These are phyloP conservation scores for Globisporangium middletonii DNA, from an alignment of 352 stramenopile species.

Conservation along the genomic window DNA sequence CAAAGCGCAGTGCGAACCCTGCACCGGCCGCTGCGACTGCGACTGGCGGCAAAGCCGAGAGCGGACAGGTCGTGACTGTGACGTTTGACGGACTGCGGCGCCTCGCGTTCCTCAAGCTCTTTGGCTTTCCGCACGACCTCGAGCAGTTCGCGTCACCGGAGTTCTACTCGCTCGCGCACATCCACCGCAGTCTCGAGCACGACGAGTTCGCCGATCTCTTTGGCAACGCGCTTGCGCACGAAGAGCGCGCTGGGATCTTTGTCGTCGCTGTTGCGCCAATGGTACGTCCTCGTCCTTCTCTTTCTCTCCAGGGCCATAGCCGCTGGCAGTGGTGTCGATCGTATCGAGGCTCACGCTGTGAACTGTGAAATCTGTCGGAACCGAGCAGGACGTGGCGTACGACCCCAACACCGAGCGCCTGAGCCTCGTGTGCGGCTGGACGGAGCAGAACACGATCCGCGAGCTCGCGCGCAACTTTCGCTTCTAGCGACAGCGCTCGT, in stretches of 20 bases:
- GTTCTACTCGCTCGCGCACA: conserved; percentile 32
- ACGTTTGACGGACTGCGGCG: conserved; percentile 46
- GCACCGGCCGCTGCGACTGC: background rate
- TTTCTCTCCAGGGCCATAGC: background rate
- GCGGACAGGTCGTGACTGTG: conserved; percentile 26
- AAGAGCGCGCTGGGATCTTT: conserved; percentile 67
- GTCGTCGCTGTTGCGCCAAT: conserved; percentile 53
- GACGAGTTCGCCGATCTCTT: conserved; percentile 62
- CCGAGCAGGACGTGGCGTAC: conserved; percentile 44
- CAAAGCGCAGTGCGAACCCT: conserved; percentile 21
- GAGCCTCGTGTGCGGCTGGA: conserved; percentile 44
- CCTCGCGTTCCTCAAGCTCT: conserved; percentile 63
- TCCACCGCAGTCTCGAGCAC: conserved; percentile 38
- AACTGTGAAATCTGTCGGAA: conserved; percentile 1
- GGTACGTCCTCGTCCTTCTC: conserved; percentile 25
- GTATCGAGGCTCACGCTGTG: conserved; percentile 1
- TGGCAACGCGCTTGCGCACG: conserved; percentile 50
- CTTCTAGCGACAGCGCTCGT: conserved; percentile 23
- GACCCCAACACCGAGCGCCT: conserved; percentile 55
- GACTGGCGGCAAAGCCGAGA: conserved; percentile 9
- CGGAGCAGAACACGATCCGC: conserved; percentile 55
- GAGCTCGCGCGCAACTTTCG: conserved; percentile 67
- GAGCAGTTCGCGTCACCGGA: conserved; percentile 48
- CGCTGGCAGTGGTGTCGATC: background rate
- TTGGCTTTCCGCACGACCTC: conserved; percentile 40